These are phyloP conservation scores for Pseudogymnoascus sp. DNA, from an alignment of 2,329 filamentous ascomycete species.

Conservation along the genomic window DNA sequence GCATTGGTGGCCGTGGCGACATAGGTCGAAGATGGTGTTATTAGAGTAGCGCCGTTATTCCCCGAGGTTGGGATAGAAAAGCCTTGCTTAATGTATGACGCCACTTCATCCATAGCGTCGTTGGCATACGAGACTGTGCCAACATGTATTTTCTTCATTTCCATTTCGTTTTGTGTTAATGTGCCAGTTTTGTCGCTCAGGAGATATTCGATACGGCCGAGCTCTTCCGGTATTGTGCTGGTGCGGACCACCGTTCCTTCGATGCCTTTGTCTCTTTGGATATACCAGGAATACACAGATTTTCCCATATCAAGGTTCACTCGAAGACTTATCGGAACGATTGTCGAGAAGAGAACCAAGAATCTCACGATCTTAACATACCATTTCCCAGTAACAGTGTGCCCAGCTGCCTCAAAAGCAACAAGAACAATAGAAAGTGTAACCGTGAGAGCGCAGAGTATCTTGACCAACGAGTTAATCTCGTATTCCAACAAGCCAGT, in stretches of 20 bases:
- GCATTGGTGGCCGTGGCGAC: conserved; percentile 48
- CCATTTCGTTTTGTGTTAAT: conserved; percentile 95
- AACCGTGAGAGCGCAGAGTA: conserved; percentile 81
- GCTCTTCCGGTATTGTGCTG: conserved; percentile 92
- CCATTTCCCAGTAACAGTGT: conserved; percentile 61
- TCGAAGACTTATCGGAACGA: conserved; percentile 91
- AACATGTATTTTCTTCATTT: conserved; percentile 97
- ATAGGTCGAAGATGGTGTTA: conserved; percentile 68
- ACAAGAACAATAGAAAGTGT: conserved; percentile 81
- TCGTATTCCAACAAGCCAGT: conserved; percentile 89
- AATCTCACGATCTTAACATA: conserved; percentile 99
- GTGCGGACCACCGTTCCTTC: conserved; percentile 88
- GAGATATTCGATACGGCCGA: conserved; percentile 91
- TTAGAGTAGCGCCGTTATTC: conserved; percentile 42
- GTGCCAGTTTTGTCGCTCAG: conserved; percentile 98
- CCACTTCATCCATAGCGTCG: conserved; percentile 97
- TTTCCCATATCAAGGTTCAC: conserved; percentile 98
- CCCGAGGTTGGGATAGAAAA: conserved; percentile 51
- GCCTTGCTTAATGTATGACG: conserved; percentile 74
- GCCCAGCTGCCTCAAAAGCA: conserved; percentile 71
- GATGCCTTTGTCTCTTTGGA: conserved; percentile 83
- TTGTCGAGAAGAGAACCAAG: conserved; percentile 95
- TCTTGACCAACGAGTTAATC: conserved; percentile 95
- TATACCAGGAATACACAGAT: conserved; percentile 90
- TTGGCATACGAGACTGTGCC: conserved; percentile 97